Evolutionary conservation across 176 grass and related monocot species (phyloP).

Genomic region (Lolium multiflorum): DNA sequence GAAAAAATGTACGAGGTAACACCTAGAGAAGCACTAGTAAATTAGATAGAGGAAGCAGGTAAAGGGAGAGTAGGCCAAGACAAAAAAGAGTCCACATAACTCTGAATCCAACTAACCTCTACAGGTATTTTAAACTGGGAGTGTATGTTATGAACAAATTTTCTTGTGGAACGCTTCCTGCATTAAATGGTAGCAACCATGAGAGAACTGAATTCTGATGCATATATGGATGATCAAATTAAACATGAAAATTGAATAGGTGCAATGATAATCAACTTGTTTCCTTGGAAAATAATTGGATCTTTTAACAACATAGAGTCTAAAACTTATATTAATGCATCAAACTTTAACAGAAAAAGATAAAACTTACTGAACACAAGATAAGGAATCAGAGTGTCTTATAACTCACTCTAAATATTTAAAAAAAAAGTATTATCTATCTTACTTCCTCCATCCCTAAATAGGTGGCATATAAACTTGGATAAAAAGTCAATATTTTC

Average conservation of each 20-base stretch:
- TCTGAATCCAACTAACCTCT: constrained; percentile 60
- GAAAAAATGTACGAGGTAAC: not conserved
- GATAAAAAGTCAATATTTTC: no score
- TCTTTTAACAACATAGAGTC: not conserved
- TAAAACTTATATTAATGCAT: not conserved
- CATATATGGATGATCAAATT: constrained; percentile 4
- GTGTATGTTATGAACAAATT: constrained; percentile 69
- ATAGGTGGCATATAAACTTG: no score
- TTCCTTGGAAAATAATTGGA: constrained; percentile 23
- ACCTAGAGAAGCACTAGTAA: not conserved
- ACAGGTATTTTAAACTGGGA: constrained; percentile 65
- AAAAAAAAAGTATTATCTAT: no score
- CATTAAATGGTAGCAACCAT: constrained; percentile 36
- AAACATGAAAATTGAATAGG: not conserved
- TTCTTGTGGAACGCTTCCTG: constrained; percentile 66
- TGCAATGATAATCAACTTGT: not conserved
- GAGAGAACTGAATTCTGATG: constrained; percentile 12
- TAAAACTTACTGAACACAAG: not conserved
- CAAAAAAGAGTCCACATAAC: not conserved
- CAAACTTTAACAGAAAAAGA: not conserved
- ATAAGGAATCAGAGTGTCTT: not conserved
- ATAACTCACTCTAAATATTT: not conserved
- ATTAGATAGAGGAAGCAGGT: not conserved
- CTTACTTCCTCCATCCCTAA: no score
- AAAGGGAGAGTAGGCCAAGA: not conserved